Base-by-base conservation (phyloP, 2,329 filamentous ascomycete species). In the Byssoonygena ceratinophila region DNA sequence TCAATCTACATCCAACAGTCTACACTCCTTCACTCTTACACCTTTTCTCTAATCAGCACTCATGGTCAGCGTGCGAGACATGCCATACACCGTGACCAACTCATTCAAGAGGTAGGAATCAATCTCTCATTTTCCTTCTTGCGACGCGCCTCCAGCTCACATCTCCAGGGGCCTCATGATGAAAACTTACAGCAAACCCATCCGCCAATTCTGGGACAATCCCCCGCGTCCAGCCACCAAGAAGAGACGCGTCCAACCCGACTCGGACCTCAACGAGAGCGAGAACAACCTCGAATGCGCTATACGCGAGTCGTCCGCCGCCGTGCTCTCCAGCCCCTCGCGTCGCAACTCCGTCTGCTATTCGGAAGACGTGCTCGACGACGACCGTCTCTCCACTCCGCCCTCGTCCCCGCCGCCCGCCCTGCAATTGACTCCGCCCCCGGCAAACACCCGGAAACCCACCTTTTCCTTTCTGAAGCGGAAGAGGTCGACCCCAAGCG, bases 11-110 rank as follows among this genome's bases (percentile, higher is more conserved):
- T 16, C n/a, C 14, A 37, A 5, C n/a, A 16, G 2, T 18, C 18
- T 46, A 2, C n/a, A n/a, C n/a, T n/a, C n/a, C n/a, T n/a, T n/a
- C n/a, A n/a, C n/a, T n/a, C n/a, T n/a, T n/a, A n/a, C n/a, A n/a
- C 7, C 18, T 44, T 8, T 4, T 11, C 25, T 43, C 8, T 27
- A 48, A 16, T 12, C 52, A 27, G 47, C 48, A 43, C 46, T 34
- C 55, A 59, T 59, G 54, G 54, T 59, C 36, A 55, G 41, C 44
- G 54, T 47, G 52, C 64, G 63, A 65, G 69, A 70, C 63, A 71
- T 70, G 69, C 72, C 72, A 60, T 74, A 71, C 66, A 74, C 71
- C 59, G 71, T 74, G 60, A 74, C 72, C 59, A 74, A 74, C 64
- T 74, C 71, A 59, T 73, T 73, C 59, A 74, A 73, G 66, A 69